Evolutionary conservation across 306 rosid genomes (phyloP), one percentile per base, ranked within the genome.

Genomic region (Ziziphus jujuba): DNA sequence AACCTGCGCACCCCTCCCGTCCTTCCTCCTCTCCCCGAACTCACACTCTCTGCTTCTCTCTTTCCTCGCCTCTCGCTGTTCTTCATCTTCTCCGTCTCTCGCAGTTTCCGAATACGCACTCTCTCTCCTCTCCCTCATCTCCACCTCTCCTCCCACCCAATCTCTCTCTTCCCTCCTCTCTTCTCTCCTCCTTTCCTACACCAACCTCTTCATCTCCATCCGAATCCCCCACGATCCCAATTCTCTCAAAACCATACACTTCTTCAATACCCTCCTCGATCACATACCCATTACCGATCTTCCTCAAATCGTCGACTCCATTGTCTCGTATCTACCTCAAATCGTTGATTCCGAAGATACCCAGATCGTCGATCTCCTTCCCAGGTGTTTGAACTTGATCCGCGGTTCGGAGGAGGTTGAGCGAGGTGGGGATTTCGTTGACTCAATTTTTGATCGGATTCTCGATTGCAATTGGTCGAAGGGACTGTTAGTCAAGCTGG

Each of bases 301-400:
- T 5, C 70, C 63, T 34, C 67, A 53, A 5, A 44, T 66, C 10
- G 34, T 66, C 21, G 77, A 80, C 6, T 49, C 71, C 7, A 75
- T 80, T 21, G 17, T 50, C 0, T 71, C 67, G 25, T 75, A 71
- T 61, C 51, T 66, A 4, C 81, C 80, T 51, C 51, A 57, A 12
- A 66, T 80, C 14, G 24, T 33, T 6, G 77, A 71, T 51, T 65
- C 67, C 6, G 80, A 80, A 0, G 73, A 56, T 28, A 33, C 75
- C 21, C 84, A 80, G 67, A 75, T 80, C 71, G 70, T 80, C 15
- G 81, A 80, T 44, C 77, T 71, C 21, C 74, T 80, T 19, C 84
- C 81, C 7, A 59, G 75, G 47, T 75, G 72, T 45, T 7, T 80
- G 9, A 55, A 44, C 66, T 52, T 66, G 67, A 63, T 50, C 44